Conservation (phyloP, 495 filamentous ascomycete genomes). For the Penicillium lagena region DNA sequence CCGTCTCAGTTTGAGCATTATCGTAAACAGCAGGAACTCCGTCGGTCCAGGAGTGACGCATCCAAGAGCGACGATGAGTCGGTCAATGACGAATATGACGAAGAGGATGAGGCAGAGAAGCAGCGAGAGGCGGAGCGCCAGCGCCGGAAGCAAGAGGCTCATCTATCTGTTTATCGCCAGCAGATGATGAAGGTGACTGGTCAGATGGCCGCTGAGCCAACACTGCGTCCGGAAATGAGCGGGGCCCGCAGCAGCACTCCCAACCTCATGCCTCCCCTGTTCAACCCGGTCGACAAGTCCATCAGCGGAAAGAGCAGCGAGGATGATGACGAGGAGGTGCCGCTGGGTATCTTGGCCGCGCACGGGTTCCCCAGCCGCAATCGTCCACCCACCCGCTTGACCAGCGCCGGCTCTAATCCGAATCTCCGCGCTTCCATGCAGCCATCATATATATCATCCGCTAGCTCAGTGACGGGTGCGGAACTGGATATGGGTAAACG, state of each 20-base stretch:
- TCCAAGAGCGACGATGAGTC: constrained; percentile 43
- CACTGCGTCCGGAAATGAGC: constrained; percentile 33
- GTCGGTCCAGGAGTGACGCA: constrained; percentile 43
- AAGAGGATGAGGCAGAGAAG: constrained; percentile 78
- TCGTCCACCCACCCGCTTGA: constrained; percentile 68
- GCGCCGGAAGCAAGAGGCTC: constrained; percentile 83
- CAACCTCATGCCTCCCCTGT: constrained; percentile 28
- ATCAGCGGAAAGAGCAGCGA: constrained; percentile 43
- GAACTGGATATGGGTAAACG: constrained; percentile 34
- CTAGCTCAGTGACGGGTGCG: constrained; percentile 37
- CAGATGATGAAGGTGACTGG: constrained; percentile 97
- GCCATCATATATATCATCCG: constrained; percentile 27
- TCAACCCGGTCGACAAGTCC: constrained; percentile 30
- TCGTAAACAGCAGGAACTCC: constrained; percentile 68
- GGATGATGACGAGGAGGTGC: constrained; percentile 83
- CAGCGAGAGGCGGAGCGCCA: constrained; percentile 66
- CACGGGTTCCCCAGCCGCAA: constrained; percentile 88
- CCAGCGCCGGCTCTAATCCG: constrained; percentile 54
- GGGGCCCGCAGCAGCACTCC: constrained; percentile 40
- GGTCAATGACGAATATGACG: constrained; percentile 58
- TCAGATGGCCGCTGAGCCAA: constrained; percentile 46
- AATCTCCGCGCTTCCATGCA: constrained; percentile 38
- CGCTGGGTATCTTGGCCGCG: constrained; percentile 79
- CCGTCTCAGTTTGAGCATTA: constrained; percentile 82
- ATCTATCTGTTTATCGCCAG: constrained; percentile 84